Conservation (phyloP, 2,329 filamentous ascomycete species). For the Aspergillus sp. region DNA sequence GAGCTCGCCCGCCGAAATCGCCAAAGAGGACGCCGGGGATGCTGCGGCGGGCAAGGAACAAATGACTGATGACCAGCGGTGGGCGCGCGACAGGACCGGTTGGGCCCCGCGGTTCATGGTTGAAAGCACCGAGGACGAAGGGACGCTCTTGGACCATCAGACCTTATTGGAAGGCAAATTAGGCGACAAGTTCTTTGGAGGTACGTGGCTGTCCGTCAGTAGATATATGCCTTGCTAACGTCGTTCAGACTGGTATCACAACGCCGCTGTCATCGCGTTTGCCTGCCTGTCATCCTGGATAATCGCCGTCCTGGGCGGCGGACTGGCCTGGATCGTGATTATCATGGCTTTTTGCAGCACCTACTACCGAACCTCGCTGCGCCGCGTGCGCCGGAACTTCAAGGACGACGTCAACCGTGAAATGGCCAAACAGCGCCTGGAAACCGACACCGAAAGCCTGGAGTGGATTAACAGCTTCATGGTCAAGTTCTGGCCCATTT, state of each 20-base stretch:
- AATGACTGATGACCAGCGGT: conserved; percentile 45
- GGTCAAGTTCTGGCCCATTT: conserved; percentile 99
- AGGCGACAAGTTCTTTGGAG: conserved; percentile 83
- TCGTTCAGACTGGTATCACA: conserved; percentile 85
- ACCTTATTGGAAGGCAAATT: conserved; percentile 77
- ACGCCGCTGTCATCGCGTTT: conserved; percentile 86
- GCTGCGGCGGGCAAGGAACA: conserved; percentile 43
- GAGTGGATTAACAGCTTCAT: conserved; percentile 99
- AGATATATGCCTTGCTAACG: not conserved
- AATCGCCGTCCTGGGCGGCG: conserved; percentile 78
- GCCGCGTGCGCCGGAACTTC: conserved; percentile 88
- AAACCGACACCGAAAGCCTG: conserved; percentile 82
- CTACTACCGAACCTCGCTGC: conserved; percentile 92
- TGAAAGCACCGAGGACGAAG: conserved; percentile 45
- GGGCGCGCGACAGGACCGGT: conserved; percentile 56
- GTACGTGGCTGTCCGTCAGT: conserved; percentile 36
- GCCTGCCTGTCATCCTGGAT: conserved; percentile 87
- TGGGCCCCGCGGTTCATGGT: conserved; percentile 80
- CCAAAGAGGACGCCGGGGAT: conserved; percentile 47
- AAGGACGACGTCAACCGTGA: conserved; percentile 88
- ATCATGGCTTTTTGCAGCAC: conserved; percentile 88
- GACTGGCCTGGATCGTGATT: conserved; percentile 84
- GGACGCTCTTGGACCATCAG: conserved; percentile 71
- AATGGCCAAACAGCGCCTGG: conserved; percentile 74
- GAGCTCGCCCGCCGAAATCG: conserved; percentile 45